Percentiles rank a stretch among this genome's conserved stretches.
These are phyloP conservation scores for Clarireedia homoeocarpa DNA, from an alignment of 2,329 filamentous ascomycete species.

Conservation along the genomic window DNA sequence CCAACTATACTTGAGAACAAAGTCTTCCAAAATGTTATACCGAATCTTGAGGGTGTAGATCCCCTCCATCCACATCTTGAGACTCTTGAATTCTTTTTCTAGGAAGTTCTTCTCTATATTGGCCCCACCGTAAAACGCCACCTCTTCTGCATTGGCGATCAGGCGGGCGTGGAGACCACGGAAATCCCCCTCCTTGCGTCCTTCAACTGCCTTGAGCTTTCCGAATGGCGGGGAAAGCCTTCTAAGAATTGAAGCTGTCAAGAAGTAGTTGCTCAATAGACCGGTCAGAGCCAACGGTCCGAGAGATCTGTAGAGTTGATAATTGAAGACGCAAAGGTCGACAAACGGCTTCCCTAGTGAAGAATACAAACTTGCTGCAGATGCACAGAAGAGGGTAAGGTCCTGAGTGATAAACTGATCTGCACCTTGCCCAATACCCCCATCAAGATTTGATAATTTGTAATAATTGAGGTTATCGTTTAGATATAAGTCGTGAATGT, in stretches of 20 bases:
- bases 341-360: slow-evolving; percentile 96
- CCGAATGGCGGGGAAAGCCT: slow-evolving; percentile 91
- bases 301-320: slow-evolving; percentile 86
- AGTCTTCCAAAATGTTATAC: slow-evolving; percentile 98
- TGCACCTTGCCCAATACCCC: slow-evolving; percentile 81
- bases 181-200: slow-evolving; percentile 91
- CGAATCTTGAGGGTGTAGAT: slow-evolving; percentile 97
- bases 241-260: slow-evolving; percentile 84
- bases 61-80: slow-evolving; percentile 95
- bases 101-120: slow-evolving; percentile 92
- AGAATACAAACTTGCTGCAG: slow-evolving; percentile 87
- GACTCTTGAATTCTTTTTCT: slow-evolving; percentile 82
- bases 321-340: slow-evolving; percentile 97
- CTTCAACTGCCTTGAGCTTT: slow-evolving; percentile 93
- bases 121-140: slow-evolving; percentile 94
- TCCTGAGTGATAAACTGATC: slow-evolving; percentile 99
- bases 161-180: slow-evolving; percentile 81
- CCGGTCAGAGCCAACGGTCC: slow-evolving; percentile 82
- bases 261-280: slow-evolving; percentile 84
- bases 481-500: slow-evolving; percentile 94
- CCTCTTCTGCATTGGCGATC: slow-evolving; percentile 94
- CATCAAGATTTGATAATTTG: slow-evolving; percentile 86
- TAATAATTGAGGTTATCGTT: slow-evolving; percentile 96
- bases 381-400: slow-evolving; percentile 87
- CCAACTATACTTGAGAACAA: slow-evolving; percentile 97